A percentile compares a stretch with the other conserved stretches of the same genome.
Conservation (phyloP, 345 rosid genomes). For the Fremontodendron californicum region DNA sequence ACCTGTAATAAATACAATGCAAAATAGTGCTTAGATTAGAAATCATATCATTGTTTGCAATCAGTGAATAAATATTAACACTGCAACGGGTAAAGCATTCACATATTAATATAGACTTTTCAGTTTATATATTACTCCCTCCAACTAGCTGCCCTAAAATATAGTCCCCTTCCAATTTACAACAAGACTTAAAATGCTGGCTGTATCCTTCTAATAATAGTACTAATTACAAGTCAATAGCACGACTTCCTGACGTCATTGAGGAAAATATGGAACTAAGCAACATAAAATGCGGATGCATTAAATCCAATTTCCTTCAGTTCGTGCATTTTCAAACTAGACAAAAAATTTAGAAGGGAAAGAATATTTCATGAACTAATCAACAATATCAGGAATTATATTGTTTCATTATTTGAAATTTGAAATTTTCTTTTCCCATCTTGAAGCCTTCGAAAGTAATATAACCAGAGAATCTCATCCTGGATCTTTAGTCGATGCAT, state of each 20-base stretch:
- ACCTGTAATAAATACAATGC: constrained; percentile 36
- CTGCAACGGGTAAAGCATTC: neutral
- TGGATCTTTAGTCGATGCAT: neutral
- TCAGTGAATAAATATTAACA: too few relatives aligned
- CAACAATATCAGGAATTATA: neutral
- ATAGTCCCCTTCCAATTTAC: neutral
- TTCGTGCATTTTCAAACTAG: neutral
- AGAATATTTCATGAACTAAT: neutral
- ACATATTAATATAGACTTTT: neutral
- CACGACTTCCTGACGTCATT: neutral
- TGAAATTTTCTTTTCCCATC: neutral
- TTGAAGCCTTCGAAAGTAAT: neutral
- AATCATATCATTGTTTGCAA: neutral
- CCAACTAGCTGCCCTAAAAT: neutral
- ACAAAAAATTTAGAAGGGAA: neutral
- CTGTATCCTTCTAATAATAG: neutral
- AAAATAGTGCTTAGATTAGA: constrained; percentile 2
- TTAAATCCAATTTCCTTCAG: neutral
- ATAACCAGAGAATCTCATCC: neutral
- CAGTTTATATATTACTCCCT: neutral
- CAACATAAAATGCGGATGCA: neutral
- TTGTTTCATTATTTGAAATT: neutral
- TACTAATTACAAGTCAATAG: neutral
- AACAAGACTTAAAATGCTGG: neutral
- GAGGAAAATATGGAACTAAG: neutral